Evolutionary conservation across 2,329 filamentous ascomycete species (phyloP), one percentile per base, ranked within the genome.

Genomic region (Xylaria polymorpha): DNA sequence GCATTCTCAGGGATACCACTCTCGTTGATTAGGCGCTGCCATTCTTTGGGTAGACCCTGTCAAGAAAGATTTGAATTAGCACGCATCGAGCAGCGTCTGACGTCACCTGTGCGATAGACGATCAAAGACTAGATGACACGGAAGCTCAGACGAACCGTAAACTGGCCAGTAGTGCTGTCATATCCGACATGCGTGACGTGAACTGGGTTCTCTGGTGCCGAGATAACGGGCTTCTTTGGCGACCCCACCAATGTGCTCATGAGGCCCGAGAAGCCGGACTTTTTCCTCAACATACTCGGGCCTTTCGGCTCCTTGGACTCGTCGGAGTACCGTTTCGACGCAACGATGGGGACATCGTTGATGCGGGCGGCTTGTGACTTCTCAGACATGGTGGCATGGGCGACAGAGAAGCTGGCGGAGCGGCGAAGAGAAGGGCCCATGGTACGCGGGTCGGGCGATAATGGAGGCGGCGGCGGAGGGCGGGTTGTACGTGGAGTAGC

Each of bases 151-250:
- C 91, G 78, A 86, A 97, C 94, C 67, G 95, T 98, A 81, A 97
- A 99, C 82, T 97, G 93, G 74, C 96, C 96, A 3, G 96, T 98
- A 77, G 93, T 88, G 82, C 96, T 97, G 81, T 99, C 95, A 80
- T 97, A 98, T 75, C 95, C 95, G 73, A 99, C 96, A 81, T 99
- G 96, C 66, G 95, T 98, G 76, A 99, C 93, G 82, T 98, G 96
- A 69, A 98, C 94, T 58, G 96, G 96, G 77, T 99, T 98, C 81
- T 97, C 94, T 64, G 96, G 96, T 44, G 94, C 93, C n/a, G 96
- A 98, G 76, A 99, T 99, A 80, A 95, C 90, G 56, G 96, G 94
- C 73, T 94, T 93, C 81, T 94, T 93, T 62, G 93, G 94, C 43
- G 94, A 95, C 73, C 93, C 92, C 68, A 97, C 90, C 69, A 91